Conservation (phyloP, 73 alveolate genomes). For the Uronychia setigera region DNA sequence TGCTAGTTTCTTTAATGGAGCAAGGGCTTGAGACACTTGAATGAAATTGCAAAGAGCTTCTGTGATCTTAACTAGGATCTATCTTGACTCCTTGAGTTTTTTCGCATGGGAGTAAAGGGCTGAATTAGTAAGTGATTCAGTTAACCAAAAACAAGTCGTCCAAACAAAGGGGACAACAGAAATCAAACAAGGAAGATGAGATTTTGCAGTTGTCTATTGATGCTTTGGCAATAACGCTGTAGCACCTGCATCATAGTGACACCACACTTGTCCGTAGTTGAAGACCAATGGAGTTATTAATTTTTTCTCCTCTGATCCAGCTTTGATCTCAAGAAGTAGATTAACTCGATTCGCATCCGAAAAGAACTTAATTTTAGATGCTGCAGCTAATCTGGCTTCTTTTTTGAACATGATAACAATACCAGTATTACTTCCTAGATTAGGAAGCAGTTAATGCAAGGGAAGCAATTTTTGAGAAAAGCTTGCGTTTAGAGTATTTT, state of each 20-base stretch:
- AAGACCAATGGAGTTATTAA: constrained; percentile 71
- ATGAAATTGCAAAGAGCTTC: not conserved
- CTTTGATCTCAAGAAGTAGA: constrained; percentile 63
- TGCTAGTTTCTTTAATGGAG: constrained; percentile 9
- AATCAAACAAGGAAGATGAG: constrained; percentile 66
- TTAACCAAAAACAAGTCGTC: constrained; percentile 63
- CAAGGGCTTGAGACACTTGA: constrained; percentile 8
- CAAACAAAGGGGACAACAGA: constrained; percentile 71
- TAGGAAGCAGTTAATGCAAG: constrained; percentile 43
- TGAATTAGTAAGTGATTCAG: constrained; percentile 24
- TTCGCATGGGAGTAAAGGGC: not conserved
- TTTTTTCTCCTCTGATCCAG: constrained; percentile 63
- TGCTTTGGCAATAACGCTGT: constrained; percentile 58
- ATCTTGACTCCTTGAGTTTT: not conserved
- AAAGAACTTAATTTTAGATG: constrained; percentile 79
- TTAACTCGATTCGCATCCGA: constrained; percentile 79
- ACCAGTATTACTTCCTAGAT: constrained; percentile 56
- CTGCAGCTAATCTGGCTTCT: constrained; percentile 72
- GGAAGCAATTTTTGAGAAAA: constrained; percentile 53
- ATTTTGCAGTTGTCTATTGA: constrained; percentile 27
- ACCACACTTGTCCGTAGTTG: constrained; percentile 69
- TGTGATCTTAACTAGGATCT: constrained; percentile 12
- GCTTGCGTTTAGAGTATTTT: constrained; percentile 13
- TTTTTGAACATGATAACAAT: constrained; percentile 70
- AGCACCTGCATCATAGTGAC: constrained; percentile 61